phyloP scores from a whole-genome alignment of 441 rosid species.

The Euphorbia corollata region DNA sequence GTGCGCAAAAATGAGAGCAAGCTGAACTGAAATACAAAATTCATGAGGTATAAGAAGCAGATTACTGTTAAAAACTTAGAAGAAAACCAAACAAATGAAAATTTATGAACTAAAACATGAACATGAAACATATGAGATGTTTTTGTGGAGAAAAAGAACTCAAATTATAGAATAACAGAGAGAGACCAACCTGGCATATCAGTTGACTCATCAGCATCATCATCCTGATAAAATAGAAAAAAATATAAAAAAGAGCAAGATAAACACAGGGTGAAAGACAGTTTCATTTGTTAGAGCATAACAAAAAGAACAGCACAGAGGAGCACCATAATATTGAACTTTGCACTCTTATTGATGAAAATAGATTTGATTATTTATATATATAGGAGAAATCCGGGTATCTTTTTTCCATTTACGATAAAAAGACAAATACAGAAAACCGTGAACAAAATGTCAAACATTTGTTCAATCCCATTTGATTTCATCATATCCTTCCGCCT shows the following conservation, averaged over 20 bases:
- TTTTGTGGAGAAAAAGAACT: not conserved
- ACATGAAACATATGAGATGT: slow-evolving; percentile 13
- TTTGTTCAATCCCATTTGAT: not conserved
- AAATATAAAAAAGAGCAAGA: slow-evolving; percentile 8
- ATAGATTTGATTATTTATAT: not conserved
- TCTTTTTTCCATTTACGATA: not conserved
- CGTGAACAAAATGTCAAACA: not conserved
- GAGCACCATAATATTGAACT: not conserved
- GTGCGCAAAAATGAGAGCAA: slow-evolving; percentile 84
- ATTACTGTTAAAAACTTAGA: not conserved
- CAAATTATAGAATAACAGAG: slow-evolving; percentile 6
- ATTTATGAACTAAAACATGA: slow-evolving; percentile 15
- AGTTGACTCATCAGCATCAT: slow-evolving; percentile 37
- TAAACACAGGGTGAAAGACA: slow-evolving; percentile 11
- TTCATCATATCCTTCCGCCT: not conserved
- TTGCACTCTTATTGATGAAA: not conserved
- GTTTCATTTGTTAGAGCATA: slow-evolving; percentile 4
- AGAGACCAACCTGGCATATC: slow-evolving; percentile 41
- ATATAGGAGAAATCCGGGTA: not conserved
- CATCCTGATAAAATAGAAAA: slow-evolving; percentile 37
- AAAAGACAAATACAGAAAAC: not conserved
- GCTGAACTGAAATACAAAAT: slow-evolving; percentile 48
- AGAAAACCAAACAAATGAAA: not conserved
- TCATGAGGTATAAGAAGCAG: slow-evolving; percentile 29
- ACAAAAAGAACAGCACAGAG: not conserved